Conservation (phyloP, 805 yeast species). For the Metschnikowia baotianmanensis region DNA sequence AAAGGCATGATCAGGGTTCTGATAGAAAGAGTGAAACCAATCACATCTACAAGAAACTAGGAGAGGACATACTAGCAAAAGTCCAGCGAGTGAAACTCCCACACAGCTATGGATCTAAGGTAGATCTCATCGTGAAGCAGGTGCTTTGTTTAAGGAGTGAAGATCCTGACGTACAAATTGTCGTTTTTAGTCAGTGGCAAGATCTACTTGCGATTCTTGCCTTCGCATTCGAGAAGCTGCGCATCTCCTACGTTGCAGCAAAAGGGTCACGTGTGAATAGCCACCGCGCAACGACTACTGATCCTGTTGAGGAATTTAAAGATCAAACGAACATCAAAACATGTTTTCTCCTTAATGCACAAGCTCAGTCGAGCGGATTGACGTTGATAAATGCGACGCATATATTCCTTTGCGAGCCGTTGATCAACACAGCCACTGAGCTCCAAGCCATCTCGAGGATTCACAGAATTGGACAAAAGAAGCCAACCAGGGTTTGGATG, state of each 20-base stretch:
- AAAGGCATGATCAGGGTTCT: neutral
- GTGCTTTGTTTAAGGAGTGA: slow-evolving; percentile 57
- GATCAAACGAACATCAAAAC: slow-evolving; percentile 57
- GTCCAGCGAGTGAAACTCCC: slow-evolving; percentile 38
- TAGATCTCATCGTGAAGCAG: slow-evolving; percentile 77
- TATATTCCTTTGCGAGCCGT: slow-evolving; percentile 88
- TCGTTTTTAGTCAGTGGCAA: slow-evolving; percentile 88
- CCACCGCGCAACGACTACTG: slow-evolving; percentile 2
- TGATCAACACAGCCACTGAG: slow-evolving; percentile 83
- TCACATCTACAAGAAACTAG: slow-evolving; percentile 45
- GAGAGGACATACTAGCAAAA: slow-evolving; percentile 39
- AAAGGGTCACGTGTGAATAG: slow-evolving; percentile 29
- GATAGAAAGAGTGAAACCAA: slow-evolving; percentile 6
- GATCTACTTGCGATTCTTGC: slow-evolving; percentile 67
- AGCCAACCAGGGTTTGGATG: slow-evolving; percentile 87
- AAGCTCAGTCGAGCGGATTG: slow-evolving; percentile 85
- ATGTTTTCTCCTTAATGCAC: slow-evolving; percentile 82
- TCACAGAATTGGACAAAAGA: slow-evolving; percentile 86
- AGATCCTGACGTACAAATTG: slow-evolving; percentile 70
- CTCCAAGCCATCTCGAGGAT: slow-evolving; percentile 89
- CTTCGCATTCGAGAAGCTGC: slow-evolving; percentile 59
- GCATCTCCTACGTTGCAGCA: slow-evolving; percentile 57
- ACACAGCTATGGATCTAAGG: slow-evolving; percentile 72
- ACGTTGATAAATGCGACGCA: slow-evolving; percentile 91
- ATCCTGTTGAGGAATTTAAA: slow-evolving; percentile 55